These are phyloP conservation scores for Cladorrhinum sp. DNA, from an alignment of 2,329 filamentous ascomycete genomes.

Conservation along the genomic window DNA sequence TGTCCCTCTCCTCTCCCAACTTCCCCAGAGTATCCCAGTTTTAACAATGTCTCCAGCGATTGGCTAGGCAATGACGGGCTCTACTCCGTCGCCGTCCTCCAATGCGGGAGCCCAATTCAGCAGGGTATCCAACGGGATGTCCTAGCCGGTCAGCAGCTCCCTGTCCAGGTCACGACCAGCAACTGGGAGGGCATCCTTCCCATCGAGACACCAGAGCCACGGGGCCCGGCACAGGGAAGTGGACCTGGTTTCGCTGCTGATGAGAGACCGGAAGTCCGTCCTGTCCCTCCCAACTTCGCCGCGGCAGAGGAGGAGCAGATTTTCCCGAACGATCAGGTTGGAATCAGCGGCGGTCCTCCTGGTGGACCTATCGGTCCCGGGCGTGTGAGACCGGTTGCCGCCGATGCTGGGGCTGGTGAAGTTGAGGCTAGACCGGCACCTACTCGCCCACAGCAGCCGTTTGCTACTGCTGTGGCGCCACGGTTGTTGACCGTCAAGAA, in stretches of 20 bases:
- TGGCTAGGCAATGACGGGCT: conserved; percentile 26
- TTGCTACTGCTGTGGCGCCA: conserved; percentile 9
- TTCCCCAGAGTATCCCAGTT: neutral
- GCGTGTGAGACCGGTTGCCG: neutral
- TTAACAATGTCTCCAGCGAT: neutral
- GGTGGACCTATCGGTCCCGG: neutral
- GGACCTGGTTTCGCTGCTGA: neutral
- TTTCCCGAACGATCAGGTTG: neutral
- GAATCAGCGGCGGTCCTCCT: neutral
- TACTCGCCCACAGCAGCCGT: neutral
- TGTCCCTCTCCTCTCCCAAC: neutral
- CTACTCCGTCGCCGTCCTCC: conserved; percentile 31
- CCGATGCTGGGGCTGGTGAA: neutral
- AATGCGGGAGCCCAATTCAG: conserved; percentile 28
- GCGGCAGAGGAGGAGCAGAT: neutral
- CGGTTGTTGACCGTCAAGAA: conserved; percentile 8
- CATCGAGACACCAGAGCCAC: conserved; percentile 1
- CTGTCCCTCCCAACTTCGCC: neutral
- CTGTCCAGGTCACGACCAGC: conserved; percentile 32
- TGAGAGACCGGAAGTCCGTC: neutral
- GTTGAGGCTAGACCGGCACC: neutral
- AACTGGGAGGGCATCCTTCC: conserved; percentile 36
- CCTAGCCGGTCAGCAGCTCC: neutral
- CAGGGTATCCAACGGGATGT: neutral
- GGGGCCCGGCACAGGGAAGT: neutral